These are phyloP conservation scores for Ramularia endophylla DNA, from an alignment of 2,329 filamentous ascomycete species.

Conservation along the genomic window DNA sequence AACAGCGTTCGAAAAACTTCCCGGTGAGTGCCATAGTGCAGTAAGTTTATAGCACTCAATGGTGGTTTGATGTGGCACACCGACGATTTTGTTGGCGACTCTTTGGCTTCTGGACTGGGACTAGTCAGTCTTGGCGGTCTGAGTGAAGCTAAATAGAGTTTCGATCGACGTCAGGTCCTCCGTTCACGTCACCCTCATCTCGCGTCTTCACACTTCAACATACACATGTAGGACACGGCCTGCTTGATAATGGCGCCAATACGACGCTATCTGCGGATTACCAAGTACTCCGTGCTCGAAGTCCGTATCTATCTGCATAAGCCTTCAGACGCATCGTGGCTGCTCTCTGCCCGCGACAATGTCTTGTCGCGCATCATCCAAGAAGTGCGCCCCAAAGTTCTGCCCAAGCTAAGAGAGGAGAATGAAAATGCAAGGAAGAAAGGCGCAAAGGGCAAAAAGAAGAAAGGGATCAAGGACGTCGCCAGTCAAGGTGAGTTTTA, in stretches of 20 bases:
- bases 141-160: too few species aligned
- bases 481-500: constrained; percentile 49
- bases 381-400: constrained; percentile 74
- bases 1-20: too few species aligned
- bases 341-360: constrained; percentile 69
- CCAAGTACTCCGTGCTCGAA: constrained; percentile 91
- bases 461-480: constrained; percentile 80
- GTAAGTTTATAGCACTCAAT: too few species aligned
- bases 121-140: too few species aligned
- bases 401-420: constrained; percentile 89
- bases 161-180: too few species aligned
- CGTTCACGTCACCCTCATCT: too few species aligned
- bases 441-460: constrained; percentile 59
- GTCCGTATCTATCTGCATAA: constrained; percentile 94
- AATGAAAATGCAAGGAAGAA: constrained; percentile 56
- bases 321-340: constrained; percentile 75
- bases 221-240: too few species aligned
- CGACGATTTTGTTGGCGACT: too few species aligned
- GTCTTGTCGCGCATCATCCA: constrained; percentile 78
- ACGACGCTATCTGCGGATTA: constrained; percentile 83
- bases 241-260: constrained; percentile 75
- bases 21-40: too few species aligned
- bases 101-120: too few species aligned
- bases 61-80: too few species aligned
- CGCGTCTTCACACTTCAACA: too few species aligned